Conservation (phyloP, 2,329 filamentous ascomycete genomes). For the Eurotiales sp. region DNA sequence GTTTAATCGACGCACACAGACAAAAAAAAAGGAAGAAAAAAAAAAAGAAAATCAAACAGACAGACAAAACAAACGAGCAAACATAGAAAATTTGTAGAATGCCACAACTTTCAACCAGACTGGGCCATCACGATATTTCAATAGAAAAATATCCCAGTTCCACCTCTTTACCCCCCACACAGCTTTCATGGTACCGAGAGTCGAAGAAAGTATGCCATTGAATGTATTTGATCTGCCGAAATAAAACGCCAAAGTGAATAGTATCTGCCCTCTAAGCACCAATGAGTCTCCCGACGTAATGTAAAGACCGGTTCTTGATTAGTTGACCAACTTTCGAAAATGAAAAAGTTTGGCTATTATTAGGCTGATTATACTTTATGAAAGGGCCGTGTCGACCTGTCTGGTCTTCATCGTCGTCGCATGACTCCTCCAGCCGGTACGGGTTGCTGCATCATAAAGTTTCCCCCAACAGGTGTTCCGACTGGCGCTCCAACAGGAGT, state of each 20-base stretch:
- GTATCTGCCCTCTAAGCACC: constrained; percentile 15
- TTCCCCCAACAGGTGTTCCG: constrained; percentile 42
- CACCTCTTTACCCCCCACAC: neutral
- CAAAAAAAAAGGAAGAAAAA: constrained; percentile 4
- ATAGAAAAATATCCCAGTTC: neutral
- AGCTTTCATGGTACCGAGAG: neutral
- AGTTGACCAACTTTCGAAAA: constrained; percentile 4
- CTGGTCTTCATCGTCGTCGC: constrained; percentile 32
- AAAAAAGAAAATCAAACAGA: constrained; percentile 7
- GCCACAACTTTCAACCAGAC: neutral
- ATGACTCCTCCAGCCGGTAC: constrained; percentile 43
- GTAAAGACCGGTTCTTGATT: constrained; percentile 14
- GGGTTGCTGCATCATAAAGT: constrained; percentile 38
- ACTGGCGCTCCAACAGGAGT: constrained; percentile 46
- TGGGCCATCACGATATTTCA: neutral
- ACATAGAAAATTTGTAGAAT: neutral
- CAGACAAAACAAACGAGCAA: neutral
- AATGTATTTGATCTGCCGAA: neutral
- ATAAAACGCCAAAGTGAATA: constrained; percentile 8
- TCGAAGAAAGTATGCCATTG: neutral
- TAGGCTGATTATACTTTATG: constrained; percentile 14
- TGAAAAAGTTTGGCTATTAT: constrained; percentile 6
- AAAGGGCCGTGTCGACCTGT: neutral
- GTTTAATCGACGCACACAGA: neutral
- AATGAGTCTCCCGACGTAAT: constrained; percentile 11